Evolutionary conservation across 2,329 filamentous ascomycete genomes (phyloP).

Genomic region (Diplodia scrobiculata): DNA sequence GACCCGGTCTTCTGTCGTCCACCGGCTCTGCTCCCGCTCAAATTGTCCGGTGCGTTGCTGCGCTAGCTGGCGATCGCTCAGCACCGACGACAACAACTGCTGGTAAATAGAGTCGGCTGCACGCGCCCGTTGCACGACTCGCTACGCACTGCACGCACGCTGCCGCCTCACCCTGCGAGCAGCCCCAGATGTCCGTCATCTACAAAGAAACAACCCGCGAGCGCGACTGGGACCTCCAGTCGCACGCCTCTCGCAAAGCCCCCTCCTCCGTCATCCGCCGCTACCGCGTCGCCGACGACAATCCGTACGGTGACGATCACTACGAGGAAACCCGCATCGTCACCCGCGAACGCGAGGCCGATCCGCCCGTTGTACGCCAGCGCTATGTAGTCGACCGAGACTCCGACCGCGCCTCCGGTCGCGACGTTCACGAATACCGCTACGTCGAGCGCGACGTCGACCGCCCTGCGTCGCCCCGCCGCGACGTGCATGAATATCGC

Average conservation of each 20-base stretch:
- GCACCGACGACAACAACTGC: slow-evolving; percentile 1
- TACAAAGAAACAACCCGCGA: slow-evolving; percentile 48
- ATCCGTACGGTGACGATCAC: slow-evolving; percentile 46
- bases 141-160: slow-evolving; percentile 25
- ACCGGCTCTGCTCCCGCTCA: slow-evolving; percentile 18
- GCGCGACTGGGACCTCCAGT: slow-evolving; percentile 48
- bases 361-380: slow-evolving; percentile 6
- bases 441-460: slow-evolving; percentile 38
- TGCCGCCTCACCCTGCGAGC: slow-evolving; percentile 16
- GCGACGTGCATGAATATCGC: slow-evolving; percentile 54
- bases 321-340: slow-evolving; percentile 55
- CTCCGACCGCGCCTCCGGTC: slow-evolving; percentile 31
- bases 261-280: slow-evolving; percentile 61
- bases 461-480: slow-evolving; percentile 46
- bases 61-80: slow-evolving; percentile 5
- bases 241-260: slow-evolving; percentile 38
- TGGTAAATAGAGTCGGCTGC: slow-evolving; percentile 11
- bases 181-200: slow-evolving; percentile 48
- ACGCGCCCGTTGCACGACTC: slow-evolving; percentile 23
- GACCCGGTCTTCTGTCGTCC: slow-evolving; percentile 2
- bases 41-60: slow-evolving; percentile 6
- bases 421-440: slow-evolving; percentile 44
- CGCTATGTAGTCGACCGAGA: slow-evolving; percentile 27
- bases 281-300: slow-evolving; percentile 59
- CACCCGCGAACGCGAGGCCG: slow-evolving; percentile 37